Conservation (phyloP, 1,284 basidiomycete genomes). For the Anthracocystis setariae region DNA sequence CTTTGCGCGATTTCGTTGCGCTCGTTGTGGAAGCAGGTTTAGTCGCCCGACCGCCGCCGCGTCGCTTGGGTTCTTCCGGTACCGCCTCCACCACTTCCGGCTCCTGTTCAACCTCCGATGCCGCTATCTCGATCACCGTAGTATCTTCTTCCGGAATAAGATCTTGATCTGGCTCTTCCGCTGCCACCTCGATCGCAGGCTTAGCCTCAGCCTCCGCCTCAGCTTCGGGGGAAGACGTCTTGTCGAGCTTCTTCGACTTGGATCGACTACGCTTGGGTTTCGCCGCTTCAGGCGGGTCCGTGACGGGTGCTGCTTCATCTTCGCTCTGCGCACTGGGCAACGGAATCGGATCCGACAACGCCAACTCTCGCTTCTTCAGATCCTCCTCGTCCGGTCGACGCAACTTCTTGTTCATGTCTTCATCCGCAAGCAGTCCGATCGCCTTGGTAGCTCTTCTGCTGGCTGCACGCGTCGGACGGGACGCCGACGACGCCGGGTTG, state of each 20-base stretch:
- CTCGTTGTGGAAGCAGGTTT: constrained; percentile 4
- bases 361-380: constrained; percentile 24
- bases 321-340: constrained; percentile 17
- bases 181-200: constrained; percentile 10
- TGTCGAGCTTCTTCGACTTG: constrained; percentile 35
- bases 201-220: constrained; percentile 9
- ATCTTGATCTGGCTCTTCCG: background rate
- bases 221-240: constrained; percentile 18
- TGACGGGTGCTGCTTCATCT: constrained; percentile 8
- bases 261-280: constrained; percentile 40
- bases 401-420: constrained; percentile 33
- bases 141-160: constrained; percentile 8
- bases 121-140: constrained; percentile 27
- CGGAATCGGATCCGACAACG: constrained; percentile 32
- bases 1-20: constrained; percentile 15
- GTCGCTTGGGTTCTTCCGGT: constrained; percentile 18
- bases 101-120: constrained; percentile 15
- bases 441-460: constrained; percentile 43
- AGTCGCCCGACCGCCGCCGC: constrained; percentile 14
- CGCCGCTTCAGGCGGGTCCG: constrained; percentile 14
- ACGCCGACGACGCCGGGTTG: constrained; percentile 8
- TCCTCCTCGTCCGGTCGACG: constrained; percentile 34
- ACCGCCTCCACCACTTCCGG: constrained; percentile 13
- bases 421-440: constrained; percentile 33
- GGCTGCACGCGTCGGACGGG: constrained; percentile 29